phyloP scores from a whole-genome alignment of 768 basidiomycete genomes.

The Baorangia bicolor region DNA sequence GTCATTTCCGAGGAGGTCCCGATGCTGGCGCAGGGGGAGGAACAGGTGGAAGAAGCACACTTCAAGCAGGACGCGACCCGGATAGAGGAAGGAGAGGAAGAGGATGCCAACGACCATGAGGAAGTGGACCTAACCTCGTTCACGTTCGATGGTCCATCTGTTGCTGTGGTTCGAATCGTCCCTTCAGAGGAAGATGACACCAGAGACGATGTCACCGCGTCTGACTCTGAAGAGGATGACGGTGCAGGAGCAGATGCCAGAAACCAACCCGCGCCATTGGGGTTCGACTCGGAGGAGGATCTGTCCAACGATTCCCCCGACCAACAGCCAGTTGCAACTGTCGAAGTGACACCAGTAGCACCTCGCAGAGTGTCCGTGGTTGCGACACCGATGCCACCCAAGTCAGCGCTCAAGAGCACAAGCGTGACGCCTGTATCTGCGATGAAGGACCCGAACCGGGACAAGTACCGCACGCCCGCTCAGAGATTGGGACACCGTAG shows the following conservation, averaged over 20 bases:
- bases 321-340: neutral
- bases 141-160: conserved; percentile 62
- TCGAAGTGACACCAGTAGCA: conserved; percentile 23
- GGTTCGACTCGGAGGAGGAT: conserved; percentile 41
- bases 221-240: conserved; percentile 30
- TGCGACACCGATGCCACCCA: conserved; percentile 34
- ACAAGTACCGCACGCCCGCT: conserved; percentile 56
- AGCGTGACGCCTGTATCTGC: conserved; percentile 57
- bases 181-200: conserved; percentile 36
- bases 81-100: conserved; percentile 49
- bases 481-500: conserved; percentile 55
- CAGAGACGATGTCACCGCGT: conserved; percentile 44
- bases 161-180: conserved; percentile 51
- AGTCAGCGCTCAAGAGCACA: conserved; percentile 43
- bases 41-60: conserved; percentile 14
- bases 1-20: neutral
- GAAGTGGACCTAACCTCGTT: conserved; percentile 71
- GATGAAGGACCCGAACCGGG: conserved; percentile 50
- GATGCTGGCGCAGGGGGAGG: conserved; percentile 12
- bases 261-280: conserved; percentile 4
- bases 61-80: conserved; percentile 29
- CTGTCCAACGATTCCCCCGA: conserved; percentile 16
- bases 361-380: conserved; percentile 11
- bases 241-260: conserved; percentile 9
- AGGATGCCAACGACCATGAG: conserved; percentile 55